Evolutionary conservation across 2,329 filamentous ascomycete species (phyloP).

Genomic region (Metarhizium sp.): DNA sequence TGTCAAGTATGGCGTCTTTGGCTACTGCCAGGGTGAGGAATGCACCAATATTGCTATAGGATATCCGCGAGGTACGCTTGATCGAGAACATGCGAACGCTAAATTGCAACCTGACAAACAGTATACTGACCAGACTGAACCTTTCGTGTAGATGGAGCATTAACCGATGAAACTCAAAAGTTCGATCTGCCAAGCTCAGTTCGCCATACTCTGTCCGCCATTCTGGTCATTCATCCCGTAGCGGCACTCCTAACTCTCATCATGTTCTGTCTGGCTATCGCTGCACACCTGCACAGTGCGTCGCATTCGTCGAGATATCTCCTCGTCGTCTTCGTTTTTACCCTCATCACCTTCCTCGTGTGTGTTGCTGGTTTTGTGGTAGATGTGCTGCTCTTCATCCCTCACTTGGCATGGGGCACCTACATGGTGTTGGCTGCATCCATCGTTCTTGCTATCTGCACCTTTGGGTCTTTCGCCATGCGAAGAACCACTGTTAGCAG

Average conservation of each 20-base stretch:
- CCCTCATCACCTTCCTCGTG: constrained; percentile 74
- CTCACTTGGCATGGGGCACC: constrained; percentile 87
- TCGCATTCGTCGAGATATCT: constrained; percentile 87
- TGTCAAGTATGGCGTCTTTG: constrained; percentile 85
- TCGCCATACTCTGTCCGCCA: constrained; percentile 64
- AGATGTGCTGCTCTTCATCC: constrained; percentile 89
- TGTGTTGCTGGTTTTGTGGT: constrained; percentile 83
- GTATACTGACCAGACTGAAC: background rate
- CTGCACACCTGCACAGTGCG: constrained; percentile 78
- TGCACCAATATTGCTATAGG: constrained; percentile 74
- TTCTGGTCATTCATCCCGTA: constrained; percentile 87
- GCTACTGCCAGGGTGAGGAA: constrained; percentile 59
- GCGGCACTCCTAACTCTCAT: constrained; percentile 79
- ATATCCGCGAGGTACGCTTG: constrained; percentile 51
- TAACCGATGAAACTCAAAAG: constrained; percentile 20
- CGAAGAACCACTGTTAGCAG: constrained; percentile 81
- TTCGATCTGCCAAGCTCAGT: constrained; percentile 49
- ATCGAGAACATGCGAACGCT: background rate
- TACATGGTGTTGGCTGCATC: constrained; percentile 89
- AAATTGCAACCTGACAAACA: background rate
- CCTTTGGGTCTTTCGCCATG: constrained; percentile 89
- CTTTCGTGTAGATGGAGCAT: background rate
- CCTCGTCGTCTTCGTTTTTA: constrained; percentile 74
- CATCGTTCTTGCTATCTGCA: constrained; percentile 71
- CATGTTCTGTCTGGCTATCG: constrained; percentile 69